A percentile compares a stretch with the other conserved stretches of the same genome.
phyloP scores from a whole-genome alignment of 176 grass and related monocot species.

The Chloris gayana region DNA sequence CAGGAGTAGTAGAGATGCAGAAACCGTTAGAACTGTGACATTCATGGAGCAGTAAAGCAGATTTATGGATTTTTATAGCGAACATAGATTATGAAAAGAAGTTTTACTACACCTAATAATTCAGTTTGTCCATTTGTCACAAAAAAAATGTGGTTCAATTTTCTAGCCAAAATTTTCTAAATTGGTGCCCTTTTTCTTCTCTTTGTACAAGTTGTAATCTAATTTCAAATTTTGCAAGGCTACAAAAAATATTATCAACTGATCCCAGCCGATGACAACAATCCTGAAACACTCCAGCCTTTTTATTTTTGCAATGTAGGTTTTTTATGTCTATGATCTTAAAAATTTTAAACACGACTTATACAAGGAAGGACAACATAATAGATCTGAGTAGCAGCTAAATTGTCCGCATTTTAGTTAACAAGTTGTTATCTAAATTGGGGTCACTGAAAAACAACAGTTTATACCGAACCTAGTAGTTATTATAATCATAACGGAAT shows the following conservation, averaged over 20 bases:
- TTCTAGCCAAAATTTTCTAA: not conserved
- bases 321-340: not conserved
- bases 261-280: not conserved
- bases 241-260: not conserved
- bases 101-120: not conserved
- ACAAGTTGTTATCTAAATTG: too few relatives aligned
- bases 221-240: too few relatives aligned
- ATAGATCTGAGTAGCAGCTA: not conserved
- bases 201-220: too few relatives aligned
- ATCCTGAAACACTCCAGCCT: not conserved
- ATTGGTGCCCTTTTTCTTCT: not conserved
- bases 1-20: slow-evolving; percentile 23
- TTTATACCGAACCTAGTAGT: slow-evolving; percentile 15
- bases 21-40: slow-evolving; percentile 31
- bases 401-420: not conserved
- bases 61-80: not conserved
- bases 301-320: not conserved
- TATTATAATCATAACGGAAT: slow-evolving; percentile 7
- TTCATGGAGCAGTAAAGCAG: slow-evolving; percentile 12
- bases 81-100: not conserved
- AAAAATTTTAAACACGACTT: not conserved
- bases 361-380: not conserved
- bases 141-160: not conserved
- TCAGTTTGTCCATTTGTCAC: not conserved
- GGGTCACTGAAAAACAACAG: too few relatives aligned